Base-by-base conservation (phyloP, 2,329 filamentous ascomycete species). In the Torrubiella hemipterigena region DNA sequence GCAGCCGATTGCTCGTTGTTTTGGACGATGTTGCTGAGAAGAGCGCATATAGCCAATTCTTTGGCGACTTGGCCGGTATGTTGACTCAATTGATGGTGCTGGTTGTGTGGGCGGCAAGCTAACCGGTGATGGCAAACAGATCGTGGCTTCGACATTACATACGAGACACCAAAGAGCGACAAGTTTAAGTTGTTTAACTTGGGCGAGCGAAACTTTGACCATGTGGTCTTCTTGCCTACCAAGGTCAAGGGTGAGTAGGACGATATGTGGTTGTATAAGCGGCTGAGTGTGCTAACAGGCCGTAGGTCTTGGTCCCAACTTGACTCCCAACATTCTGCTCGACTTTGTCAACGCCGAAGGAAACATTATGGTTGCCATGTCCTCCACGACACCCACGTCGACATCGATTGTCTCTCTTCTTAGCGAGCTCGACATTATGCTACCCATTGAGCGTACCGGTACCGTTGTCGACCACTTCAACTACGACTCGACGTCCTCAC, bases 381-480 rank as follows among this genome's bases (percentile, higher is more conserved):
- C 86, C 20, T 77, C 82, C 42, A 70, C 73, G 34, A 63, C 72
- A 29, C 58, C 79, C 12, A 77, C 81, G 3, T 77, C 89, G 11
- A 75, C 73, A 33, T 75, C 82, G 29, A 61, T 95, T 45, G 75
- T 77, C 42, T 80, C 81, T 25, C 68, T 93, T 34, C 81, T 96
- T 31, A 65, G 82, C 47, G 86, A 96, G 59, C 69, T 95, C 54
- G 89, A 95, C 51, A 81, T 98, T 49, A 67, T 77, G 43, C 73
- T 95, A n/a, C 84, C 91, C 23, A 61, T 74, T 21, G 89, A 94
- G 58, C 83, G 87, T 48, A 84, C 80, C 34, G 77, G 83, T 35
- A 65, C 89, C 35, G 80, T 94, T 6, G 79, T 96, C 38, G 91
- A 96, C 59, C 91, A 98, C 65, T 95, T 96, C 74, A 81, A 84